These are phyloP conservation scores for Beta corolliflora DNA, from an alignment of 179 eudicot genomes.

Conservation along the genomic window DNA sequence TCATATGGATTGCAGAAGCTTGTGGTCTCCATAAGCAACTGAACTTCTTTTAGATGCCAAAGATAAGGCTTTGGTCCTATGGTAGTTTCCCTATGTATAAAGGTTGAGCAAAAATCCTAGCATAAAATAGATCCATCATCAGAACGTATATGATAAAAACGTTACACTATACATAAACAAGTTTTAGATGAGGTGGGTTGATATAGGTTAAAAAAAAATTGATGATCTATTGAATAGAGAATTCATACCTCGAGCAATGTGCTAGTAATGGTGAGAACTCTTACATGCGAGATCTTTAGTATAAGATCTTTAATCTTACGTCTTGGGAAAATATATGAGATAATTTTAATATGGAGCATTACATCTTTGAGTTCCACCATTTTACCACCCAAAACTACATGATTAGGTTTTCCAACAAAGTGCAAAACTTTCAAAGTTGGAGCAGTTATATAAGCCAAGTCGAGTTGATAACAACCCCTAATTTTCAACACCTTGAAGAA, in stretches of 20 bases:
- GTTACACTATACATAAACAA: too few relatives aligned
- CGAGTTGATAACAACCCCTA: slow-evolving; percentile 1
- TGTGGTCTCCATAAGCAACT: slow-evolving; percentile 22
- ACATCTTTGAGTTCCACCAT: slow-evolving; percentile 18
- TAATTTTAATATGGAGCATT: not conserved
- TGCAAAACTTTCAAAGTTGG: slow-evolving; percentile 20
- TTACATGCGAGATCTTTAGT: not conserved
- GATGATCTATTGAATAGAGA: too few relatives aligned
- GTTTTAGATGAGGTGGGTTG: too few relatives aligned
- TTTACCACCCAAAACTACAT: not conserved
- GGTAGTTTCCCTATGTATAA: too few relatives aligned
- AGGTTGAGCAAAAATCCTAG: slow-evolving; percentile 21
- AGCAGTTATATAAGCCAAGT: not conserved
- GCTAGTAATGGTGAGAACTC: slow-evolving; percentile 26
- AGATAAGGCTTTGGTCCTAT: slow-evolving; percentile 6
- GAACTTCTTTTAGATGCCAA: slow-evolving; percentile 28
- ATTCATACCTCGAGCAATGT: slow-evolving; percentile 25
- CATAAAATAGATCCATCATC: not conserved
- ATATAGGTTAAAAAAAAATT: too few relatives aligned
- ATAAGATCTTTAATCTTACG: not conserved
- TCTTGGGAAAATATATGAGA: not conserved
- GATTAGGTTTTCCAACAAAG: slow-evolving; percentile 15
- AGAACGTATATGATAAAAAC: too few relatives aligned
- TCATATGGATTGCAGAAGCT: slow-evolving; percentile 18
- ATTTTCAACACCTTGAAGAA: slow-evolving; percentile 22